These are phyloP conservation scores for Gossypium turneri DNA, from an alignment of 345 rosid species.

Conservation along the genomic window DNA sequence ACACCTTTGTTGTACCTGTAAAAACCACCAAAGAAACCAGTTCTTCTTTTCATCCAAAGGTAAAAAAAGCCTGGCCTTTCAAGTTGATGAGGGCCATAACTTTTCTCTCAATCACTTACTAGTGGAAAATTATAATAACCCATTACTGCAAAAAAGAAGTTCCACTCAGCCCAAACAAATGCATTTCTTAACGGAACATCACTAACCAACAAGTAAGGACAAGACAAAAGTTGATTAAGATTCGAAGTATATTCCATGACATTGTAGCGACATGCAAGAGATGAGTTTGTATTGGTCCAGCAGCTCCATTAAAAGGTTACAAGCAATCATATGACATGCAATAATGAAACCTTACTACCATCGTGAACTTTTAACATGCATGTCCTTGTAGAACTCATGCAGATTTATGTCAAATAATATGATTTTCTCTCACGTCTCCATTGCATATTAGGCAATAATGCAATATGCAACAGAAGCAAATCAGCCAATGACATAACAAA, in stretches of 20 bases:
- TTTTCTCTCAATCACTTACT: slow-evolving; percentile 12
- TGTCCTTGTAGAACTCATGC: not conserved
- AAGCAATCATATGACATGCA: not conserved
- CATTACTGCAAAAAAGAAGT: slow-evolving; percentile 18
- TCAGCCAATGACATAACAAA: not conserved
- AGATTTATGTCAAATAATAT: not conserved
- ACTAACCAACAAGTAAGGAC: not conserved
- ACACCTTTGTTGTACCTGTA: not conserved
- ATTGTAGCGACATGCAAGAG: slow-evolving; percentile 1
- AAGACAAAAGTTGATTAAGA: slow-evolving; percentile 8
- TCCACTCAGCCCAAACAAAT: slow-evolving; percentile 23
- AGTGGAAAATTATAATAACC: slow-evolving; percentile 31
- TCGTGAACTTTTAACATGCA: not conserved
- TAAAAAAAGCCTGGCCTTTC: slow-evolving; percentile 21
- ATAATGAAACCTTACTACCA: not conserved
- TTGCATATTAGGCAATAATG: not conserved
- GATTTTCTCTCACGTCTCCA: not conserved
- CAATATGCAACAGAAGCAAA: not conserved
- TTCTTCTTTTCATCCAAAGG: not conserved
- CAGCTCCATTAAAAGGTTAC: slow-evolving; percentile 13
- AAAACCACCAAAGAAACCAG: not conserved
- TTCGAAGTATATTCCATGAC: slow-evolving; percentile 14
- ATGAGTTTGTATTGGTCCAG: slow-evolving; percentile 11
- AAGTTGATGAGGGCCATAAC: slow-evolving; percentile 15
- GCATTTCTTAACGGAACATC: slow-evolving; percentile 9